Base-by-base conservation (phyloP, 176 grass and related monocot genomes). In the Guadua angustifolia region DNA sequence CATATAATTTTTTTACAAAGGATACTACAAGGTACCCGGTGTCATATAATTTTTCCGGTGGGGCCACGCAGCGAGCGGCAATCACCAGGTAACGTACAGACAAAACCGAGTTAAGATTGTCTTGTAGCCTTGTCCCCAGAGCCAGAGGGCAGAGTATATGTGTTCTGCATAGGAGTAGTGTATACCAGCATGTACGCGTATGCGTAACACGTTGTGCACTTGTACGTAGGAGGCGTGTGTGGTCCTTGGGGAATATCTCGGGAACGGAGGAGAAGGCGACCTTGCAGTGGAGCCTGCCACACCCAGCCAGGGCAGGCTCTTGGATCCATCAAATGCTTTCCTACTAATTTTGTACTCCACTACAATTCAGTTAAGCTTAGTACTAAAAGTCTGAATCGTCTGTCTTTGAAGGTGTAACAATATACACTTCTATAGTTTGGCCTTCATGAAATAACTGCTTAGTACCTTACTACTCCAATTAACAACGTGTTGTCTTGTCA, bases 241-340 rank as follows among this genome's bases (percentile, higher is more conserved):
- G 84, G 69, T 73, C 69, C 55, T 24, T 44, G 42, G 15, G 45
- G 11, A 11, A 50, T 71, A 75, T 71, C 49, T 81, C 15, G 71
- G 70, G 78, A 58, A 38, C 50, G 44, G 70, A 47, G 78, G 71
- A 21, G 85, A 87, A 57, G 79, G 56, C 51, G 62, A 87, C 79
- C 40, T 70, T n/a, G 72, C 79, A 69, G 24, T 6, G 49, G 26
- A 87, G 18, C 39, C 55, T 22, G 19, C 33, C 18, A 42, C 66
- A 10, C 46, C 13, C 44, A 49, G n/a, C 18, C 24, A 5, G 15
- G 1, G 14, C 71, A 33, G 17, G 63, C 43, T 81, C 42, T 87
- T 76, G 62, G 79, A 76, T 87, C 85, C 53, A 51, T 32, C 63
- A 82, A 50, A 55, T 52, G 43, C 42, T 16, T 5, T 51, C 21